Base-by-base conservation (phyloP, 2,329 filamentous ascomycete genomes). In the Camillea tinctor region DNA sequence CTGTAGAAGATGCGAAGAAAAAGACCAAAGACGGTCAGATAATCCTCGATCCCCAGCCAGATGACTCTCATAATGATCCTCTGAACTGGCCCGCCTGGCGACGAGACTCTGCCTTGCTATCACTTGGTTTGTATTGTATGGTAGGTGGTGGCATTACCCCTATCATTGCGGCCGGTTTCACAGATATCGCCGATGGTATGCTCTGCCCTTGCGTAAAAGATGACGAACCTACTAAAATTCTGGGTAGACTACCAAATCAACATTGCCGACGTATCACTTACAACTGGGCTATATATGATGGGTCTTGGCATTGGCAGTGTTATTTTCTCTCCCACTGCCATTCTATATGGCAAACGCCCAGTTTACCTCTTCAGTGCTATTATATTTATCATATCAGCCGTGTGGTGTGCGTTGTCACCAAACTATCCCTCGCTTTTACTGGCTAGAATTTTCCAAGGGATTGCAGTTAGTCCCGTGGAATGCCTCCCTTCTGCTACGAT, bases 401-500 rank as follows among this genome's bases (percentile, higher is more conserved):
- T 96, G 15, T 98, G 94, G 94, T 94, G 92, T 73, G 93, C 92
- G 15, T 72, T 87, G n/a, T 94, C 93, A 2, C 91, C 90, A 0
- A 92, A 81, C 68, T 97, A 94, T 71, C 75, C 83, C 1, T 96
- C 92, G 9, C 81, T 98, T 44, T 80, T 96, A 5, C 74, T 93
- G 8, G 94, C 92, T 23, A 85, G 94, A 57, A 87, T 98, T 53
- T 89, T 97, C 62, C 92, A 96, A 74, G 95, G 94, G 3, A 81
- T 97, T 9, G 89, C 93, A 0, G 88, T 97, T 54, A 95, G 91
- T 65, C 92, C 93, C 0, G 92, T 97, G 8, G 94, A 98, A 74
- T 96, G 93, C 70, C 82, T 98, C 26, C 94, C 94, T 0, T 96
- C 92, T 4, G 93, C 94, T 17, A 97, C 93, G 0, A 94, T 98